Conservation (phyloP, 768 basidiomycete species). For the Amanita exitialis region DNA sequence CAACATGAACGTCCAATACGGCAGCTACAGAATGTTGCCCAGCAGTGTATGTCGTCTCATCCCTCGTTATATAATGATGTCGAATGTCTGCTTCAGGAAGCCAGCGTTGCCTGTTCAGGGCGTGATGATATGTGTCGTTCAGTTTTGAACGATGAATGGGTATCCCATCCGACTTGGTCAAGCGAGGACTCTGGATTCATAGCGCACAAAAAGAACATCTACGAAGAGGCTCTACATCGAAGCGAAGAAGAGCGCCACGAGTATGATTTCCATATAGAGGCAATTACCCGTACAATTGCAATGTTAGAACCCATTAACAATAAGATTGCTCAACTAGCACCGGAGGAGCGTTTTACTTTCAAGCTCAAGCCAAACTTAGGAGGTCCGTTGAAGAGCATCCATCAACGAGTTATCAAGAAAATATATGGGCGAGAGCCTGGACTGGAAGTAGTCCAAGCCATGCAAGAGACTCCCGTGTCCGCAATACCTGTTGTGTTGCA, state of each 20-base stretch:
- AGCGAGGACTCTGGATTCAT: slow-evolving; percentile 90
- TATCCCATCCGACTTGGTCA: slow-evolving; percentile 93
- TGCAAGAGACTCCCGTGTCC: slow-evolving; percentile 86
- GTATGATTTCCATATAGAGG: slow-evolving; percentile 98
- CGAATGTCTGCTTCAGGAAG: slow-evolving; percentile 44
- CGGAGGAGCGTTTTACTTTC: slow-evolving; percentile 72
- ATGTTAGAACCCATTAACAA: slow-evolving; percentile 87
- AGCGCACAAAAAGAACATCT: slow-evolving; percentile 88
- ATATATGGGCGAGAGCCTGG: slow-evolving; percentile 88
- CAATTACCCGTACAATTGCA: slow-evolving; percentile 82
- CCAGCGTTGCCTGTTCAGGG: slow-evolving; percentile 82
- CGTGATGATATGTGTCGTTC: slow-evolving; percentile 95
- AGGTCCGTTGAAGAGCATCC: slow-evolving; percentile 81
- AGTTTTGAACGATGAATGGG: slow-evolving; percentile 97
- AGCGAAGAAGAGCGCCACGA: slow-evolving; percentile 98
- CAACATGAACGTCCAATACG: slow-evolving; percentile 65
- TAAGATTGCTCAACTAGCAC: slow-evolving; percentile 70
- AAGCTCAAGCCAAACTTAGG: slow-evolving; percentile 86
- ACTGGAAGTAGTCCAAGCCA: slow-evolving; percentile 69
- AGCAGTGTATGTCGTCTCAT: slow-evolving; percentile 45
- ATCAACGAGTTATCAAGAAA: slow-evolving; percentile 93
- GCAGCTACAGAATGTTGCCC: slow-evolving; percentile 86
- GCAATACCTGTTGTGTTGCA: slow-evolving; percentile 86
- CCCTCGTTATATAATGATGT: neutral
- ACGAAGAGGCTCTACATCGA: slow-evolving; percentile 93